phyloP scores from a whole-genome alignment of 2,329 filamentous ascomycete species.

The Colletotrichum chrysophilum region DNA sequence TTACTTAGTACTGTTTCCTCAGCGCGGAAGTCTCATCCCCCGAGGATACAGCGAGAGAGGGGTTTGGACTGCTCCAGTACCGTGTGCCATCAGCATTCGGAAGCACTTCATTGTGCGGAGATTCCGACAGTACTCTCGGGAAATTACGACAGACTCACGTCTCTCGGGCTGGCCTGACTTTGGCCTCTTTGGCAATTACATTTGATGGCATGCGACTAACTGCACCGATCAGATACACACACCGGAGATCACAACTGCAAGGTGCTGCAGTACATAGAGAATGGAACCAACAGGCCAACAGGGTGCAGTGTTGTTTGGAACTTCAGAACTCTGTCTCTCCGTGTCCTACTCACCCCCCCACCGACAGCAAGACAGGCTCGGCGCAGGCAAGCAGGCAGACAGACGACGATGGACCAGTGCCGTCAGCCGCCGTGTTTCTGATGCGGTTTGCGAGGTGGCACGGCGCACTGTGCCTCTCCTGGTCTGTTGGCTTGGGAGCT shows the following conservation, averaged over 20 bases:
- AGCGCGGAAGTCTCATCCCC: neutral
- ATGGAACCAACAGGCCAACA: neutral
- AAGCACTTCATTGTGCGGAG: neutral
- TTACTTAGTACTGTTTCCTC: neutral
- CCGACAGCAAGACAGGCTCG: neutral
- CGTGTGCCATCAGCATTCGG: neutral
- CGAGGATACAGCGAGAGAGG: neutral
- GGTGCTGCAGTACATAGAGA: neutral
- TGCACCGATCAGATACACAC: neutral
- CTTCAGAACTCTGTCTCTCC: neutral
- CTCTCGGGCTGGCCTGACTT: neutral
- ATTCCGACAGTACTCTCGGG: neutral
- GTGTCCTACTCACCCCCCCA: neutral
- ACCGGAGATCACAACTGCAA: neutral
- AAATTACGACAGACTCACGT: neutral
- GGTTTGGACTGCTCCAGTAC: neutral
- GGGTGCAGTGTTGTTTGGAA: neutral
- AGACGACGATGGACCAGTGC: neutral
- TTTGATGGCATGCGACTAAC: neutral
- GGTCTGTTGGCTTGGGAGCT: neutral
- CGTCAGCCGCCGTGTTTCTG: slow-evolving; percentile 13
- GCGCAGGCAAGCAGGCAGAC: neutral
- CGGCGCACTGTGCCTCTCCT: neutral
- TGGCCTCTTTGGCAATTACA: neutral
- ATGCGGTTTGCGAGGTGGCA: neutral